phyloP scores from a whole-genome alignment of 495 filamentous ascomycete genomes.

The Entonaema liquescens region DNA sequence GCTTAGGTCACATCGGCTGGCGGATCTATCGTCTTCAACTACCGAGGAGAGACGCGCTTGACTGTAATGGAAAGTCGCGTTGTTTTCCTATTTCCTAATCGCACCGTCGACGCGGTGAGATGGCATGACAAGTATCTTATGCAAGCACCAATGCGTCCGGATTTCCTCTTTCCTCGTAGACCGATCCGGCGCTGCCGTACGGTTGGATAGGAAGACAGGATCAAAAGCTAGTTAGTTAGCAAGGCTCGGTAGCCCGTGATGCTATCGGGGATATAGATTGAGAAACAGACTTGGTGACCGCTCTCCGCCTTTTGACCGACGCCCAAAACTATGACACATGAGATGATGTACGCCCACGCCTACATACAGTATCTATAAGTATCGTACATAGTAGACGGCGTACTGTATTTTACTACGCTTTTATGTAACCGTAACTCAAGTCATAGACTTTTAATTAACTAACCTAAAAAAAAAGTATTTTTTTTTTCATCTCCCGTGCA shows the following conservation, averaged over 20 bases:
- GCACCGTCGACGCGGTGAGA: conserved; percentile 19
- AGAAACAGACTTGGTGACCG: not conserved
- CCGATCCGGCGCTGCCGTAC: not conserved
- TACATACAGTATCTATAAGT: conserved; percentile 10
- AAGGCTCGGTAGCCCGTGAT: not conserved
- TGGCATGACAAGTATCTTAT: not conserved
- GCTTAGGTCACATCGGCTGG: conserved; percentile 25
- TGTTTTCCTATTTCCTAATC: conserved; percentile 30
- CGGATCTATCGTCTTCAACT: conserved; percentile 27
- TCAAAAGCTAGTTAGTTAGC: not conserved
- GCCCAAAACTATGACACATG: not conserved
- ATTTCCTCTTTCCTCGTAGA: not conserved
- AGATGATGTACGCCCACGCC: not conserved
- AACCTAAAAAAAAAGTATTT: no score
- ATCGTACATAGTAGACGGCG: not conserved
- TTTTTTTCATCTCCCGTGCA: not conserved
- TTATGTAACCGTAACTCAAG: conserved; percentile 9
- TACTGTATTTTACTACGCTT: not conserved
- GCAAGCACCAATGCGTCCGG: not conserved
- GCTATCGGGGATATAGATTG: not conserved
- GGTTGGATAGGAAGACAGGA: not conserved
- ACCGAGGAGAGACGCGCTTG: conserved; percentile 31
- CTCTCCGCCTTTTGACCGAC: conserved; percentile 6
- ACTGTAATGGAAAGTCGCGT: conserved; percentile 23
- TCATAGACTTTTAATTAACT: not conserved